Evolutionary conservation across 2,329 filamentous ascomycete species (phyloP).

Genomic region (Aspergillus udagawae): DNA sequence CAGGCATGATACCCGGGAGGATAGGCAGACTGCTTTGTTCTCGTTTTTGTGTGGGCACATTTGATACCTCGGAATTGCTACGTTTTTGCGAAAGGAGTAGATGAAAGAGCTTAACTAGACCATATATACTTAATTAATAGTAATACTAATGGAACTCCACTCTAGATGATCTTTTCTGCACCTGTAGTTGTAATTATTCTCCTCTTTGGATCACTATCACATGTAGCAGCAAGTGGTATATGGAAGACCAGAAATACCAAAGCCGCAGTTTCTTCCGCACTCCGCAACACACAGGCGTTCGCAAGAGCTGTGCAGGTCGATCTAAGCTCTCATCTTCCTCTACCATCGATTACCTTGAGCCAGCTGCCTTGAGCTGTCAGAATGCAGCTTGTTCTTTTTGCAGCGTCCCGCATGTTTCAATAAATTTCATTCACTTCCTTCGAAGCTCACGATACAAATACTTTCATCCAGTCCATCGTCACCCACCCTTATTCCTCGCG

Average conservation of each 20-base stretch:
- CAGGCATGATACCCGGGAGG: conserved; percentile 18
- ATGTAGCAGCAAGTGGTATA: neutral
- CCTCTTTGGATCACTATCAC: neutral
- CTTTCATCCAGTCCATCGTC: neutral
- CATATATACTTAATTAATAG: conserved; percentile 2
- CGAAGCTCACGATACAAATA: neutral
- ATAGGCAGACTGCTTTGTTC: conserved; percentile 10
- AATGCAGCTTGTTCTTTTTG: neutral
- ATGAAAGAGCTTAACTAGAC: neutral
- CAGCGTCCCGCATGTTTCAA: neutral
- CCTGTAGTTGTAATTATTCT: neutral
- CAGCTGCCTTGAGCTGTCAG: neutral
- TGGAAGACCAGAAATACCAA: neutral
- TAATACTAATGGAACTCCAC: neutral
- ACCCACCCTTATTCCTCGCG: neutral
- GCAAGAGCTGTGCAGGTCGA: neutral
- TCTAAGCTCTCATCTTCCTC: neutral
- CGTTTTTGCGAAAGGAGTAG: conserved; percentile 4
- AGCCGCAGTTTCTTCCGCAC: neutral
- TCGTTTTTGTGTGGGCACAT: conserved; percentile 11
- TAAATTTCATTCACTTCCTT: neutral
- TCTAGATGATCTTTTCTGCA: neutral
- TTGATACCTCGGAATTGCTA: conserved; percentile 16
- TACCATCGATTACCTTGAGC: neutral
- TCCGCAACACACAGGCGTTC: neutral